phyloP scores from a whole-genome alignment of 352 stramenopile species.

The Pythium aquatile region DNA sequence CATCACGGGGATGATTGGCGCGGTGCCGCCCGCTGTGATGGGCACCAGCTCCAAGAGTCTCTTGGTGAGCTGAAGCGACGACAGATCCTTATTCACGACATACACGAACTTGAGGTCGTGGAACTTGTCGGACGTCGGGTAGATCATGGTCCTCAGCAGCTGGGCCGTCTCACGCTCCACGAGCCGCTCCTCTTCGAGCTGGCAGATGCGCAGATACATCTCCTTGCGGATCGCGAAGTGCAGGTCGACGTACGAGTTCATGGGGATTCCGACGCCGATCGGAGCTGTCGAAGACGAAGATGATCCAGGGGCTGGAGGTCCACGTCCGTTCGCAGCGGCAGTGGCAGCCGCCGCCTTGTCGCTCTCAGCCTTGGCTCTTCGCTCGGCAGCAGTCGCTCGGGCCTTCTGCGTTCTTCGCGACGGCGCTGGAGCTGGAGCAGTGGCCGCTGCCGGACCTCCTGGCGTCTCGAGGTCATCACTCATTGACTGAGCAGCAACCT shows the following conservation, averaged over 20 bases:
- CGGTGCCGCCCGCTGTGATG: slow-evolving; percentile 33
- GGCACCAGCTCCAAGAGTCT: slow-evolving; percentile 72
- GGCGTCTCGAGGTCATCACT: slow-evolving; percentile 44
- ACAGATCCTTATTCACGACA: slow-evolving; percentile 82
- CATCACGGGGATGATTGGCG: slow-evolving; percentile 33
- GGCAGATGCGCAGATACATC: slow-evolving; percentile 84
- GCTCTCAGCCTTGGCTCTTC: slow-evolving; percentile 7
- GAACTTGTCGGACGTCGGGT: slow-evolving; percentile 79
- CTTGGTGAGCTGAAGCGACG: slow-evolving; percentile 72
- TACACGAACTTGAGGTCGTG: slow-evolving; percentile 89
- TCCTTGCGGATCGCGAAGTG: slow-evolving; percentile 86
- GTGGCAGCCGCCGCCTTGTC: slow-evolving; percentile 11
- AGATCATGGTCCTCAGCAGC: slow-evolving; percentile 73
- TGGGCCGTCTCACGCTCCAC: slow-evolving; percentile 68
- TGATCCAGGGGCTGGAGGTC: slow-evolving; percentile 1
- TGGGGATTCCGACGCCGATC: slow-evolving; percentile 38
- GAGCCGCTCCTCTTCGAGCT: slow-evolving; percentile 71
- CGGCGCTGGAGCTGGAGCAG: slow-evolving; percentile 1
- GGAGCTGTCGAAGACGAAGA: slow-evolving; percentile 5
- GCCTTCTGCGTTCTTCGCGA: slow-evolving; percentile 5
- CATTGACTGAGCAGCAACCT: slow-evolving; percentile 77
- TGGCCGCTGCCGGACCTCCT: slow-evolving; percentile 6
- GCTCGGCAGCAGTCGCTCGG: neutral
- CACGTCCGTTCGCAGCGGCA: slow-evolving; percentile 5
- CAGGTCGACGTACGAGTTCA: slow-evolving; percentile 80